Evolutionary conservation across 108 stramenopile species (phyloP).

Genomic region (Nitzschia inconspicua): DNA sequence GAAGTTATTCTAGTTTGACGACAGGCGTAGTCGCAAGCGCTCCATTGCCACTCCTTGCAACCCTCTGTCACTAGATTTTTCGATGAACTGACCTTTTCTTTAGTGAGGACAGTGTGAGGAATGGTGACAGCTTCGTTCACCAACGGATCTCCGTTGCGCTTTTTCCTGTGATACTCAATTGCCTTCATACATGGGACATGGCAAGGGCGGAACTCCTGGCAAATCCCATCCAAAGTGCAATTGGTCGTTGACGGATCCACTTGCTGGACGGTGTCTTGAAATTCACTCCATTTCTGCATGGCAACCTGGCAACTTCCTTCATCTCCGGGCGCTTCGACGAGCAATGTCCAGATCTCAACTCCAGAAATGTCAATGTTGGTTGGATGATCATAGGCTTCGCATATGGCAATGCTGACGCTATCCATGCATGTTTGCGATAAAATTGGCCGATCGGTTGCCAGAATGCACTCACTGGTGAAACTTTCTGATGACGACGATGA

Average conservation of each 20-base stretch:
- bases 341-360: slow-evolving; percentile 59
- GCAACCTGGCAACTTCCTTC: slow-evolving; percentile 41
- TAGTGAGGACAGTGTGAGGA: slow-evolving; percentile 11
- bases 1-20: slow-evolving; percentile 49
- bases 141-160: slow-evolving; percentile 9
- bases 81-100: background rate
- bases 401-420: slow-evolving; percentile 22
- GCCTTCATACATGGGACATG: slow-evolving; percentile 50
- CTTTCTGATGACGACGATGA: background rate
- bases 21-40: slow-evolving; percentile 71
- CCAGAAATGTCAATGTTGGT: slow-evolving; percentile 54
- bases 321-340: slow-evolving; percentile 37
- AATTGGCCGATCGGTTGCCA: slow-evolving; percentile 11
- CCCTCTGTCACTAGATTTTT: background rate
- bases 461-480: slow-evolving; percentile 5
- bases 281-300: slow-evolving; percentile 22
- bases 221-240: slow-evolving; percentile 59
- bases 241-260: slow-evolving; percentile 25
- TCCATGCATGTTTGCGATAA: slow-evolving; percentile 23
- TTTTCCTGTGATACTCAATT: slow-evolving; percentile 7
- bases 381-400: slow-evolving; percentile 19
- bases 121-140: slow-evolving; percentile 11
- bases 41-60: slow-evolving; percentile 39
- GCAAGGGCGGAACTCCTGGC: slow-evolving; percentile 62
- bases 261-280: slow-evolving; percentile 1